Base-by-base conservation (phyloP, 768 basidiomycete genomes). In the Boletellus ananas region DNA sequence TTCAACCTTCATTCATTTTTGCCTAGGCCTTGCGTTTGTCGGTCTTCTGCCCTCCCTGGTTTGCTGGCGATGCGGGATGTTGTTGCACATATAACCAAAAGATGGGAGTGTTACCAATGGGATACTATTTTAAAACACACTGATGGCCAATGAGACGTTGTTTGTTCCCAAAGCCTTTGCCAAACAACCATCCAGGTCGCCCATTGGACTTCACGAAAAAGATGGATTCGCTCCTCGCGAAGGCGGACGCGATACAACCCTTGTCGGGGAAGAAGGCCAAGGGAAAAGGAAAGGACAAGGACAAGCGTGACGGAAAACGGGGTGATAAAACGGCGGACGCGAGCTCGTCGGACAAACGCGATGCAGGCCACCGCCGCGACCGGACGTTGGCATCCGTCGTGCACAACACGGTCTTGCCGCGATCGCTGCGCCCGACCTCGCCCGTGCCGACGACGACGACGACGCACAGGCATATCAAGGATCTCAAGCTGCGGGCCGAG, bases 191-290 rank as follows among this genome's bases (percentile, higher is more conserved):
- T n/a, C 27, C 13, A 18, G 17, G 11, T 21, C 13, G 20, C 3
- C 16, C 5, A 4, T 29, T 10, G 41, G 17, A 11, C 29, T 20
- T 17, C 12, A 33, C n/a, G 11, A 25, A n/a, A 33, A 11, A 33
- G 20, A 89, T 90, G 87, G 87, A 90, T 59, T 70, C 83, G 11
- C 77, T 92, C 13, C 75, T 91, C 52, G 81, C 87, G 16, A 82
- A 82, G 57, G 87, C 84, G 40, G 73, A 87, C 52, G 77, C 82
- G 8, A 68, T 83, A 35, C 67, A 70, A 50, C 75, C 83, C 34
- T 45, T 75, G 11, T 65, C 63, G 10, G 81, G 78, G 58, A 77
- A 72, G 55, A 68, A 73, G 40, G 1, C 31, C 1, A 47, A 35
- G 13, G 29, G 29, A 6, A 23, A 23, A 12, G 81, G 78, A 58